These are phyloP conservation scores for Globisporangium viniferum DNA, from an alignment of 352 stramenopile genomes.

Conservation along the genomic window DNA sequence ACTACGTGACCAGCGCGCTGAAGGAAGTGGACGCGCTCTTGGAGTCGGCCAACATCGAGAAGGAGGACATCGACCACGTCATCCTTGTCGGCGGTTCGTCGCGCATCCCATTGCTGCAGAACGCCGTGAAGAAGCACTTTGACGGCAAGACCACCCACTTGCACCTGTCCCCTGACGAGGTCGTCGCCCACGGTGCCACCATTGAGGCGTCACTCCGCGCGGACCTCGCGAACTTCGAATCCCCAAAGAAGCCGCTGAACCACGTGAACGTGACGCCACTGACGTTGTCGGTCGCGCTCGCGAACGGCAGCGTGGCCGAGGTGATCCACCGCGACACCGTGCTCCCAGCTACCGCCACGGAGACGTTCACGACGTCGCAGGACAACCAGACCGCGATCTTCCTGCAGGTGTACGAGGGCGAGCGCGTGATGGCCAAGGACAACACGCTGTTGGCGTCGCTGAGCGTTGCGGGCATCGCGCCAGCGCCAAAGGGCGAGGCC, in stretches of 20 bases:
- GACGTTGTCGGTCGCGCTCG: conserved; percentile 89
- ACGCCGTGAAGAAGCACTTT: conserved; percentile 80
- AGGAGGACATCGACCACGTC: conserved; percentile 93
- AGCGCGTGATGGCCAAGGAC: conserved; percentile 96
- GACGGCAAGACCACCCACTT: conserved; percentile 79
- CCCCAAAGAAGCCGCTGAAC: conserved; percentile 61
- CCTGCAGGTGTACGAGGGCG: conserved; percentile 94
- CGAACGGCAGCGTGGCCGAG: conserved; percentile 90
- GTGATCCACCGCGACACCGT: conserved; percentile 91
- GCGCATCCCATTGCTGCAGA: conserved; percentile 96
- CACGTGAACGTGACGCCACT: conserved; percentile 92
- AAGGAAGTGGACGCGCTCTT: conserved; percentile 88
- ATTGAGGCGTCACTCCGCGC: conserved; percentile 72
- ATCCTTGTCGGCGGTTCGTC: conserved; percentile 96
- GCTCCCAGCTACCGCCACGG: conserved; percentile 76
- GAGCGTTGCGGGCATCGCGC: conserved; percentile 86
- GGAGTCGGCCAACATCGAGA: conserved; percentile 71
- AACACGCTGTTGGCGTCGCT: conserved; percentile 93
- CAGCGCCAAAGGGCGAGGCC: conserved; percentile 86
- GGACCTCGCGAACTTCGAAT: conserved; percentile 65
- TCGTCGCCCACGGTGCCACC: conserved; percentile 88
- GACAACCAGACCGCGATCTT: conserved; percentile 92
- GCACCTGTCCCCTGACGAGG: conserved; percentile 89
- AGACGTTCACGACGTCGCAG: conserved; percentile 87
- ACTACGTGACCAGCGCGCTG: conserved; percentile 92